phyloP scores from a whole-genome alignment of 2,329 filamentous ascomycete species.

The Aspergillus awamori region DNA sequence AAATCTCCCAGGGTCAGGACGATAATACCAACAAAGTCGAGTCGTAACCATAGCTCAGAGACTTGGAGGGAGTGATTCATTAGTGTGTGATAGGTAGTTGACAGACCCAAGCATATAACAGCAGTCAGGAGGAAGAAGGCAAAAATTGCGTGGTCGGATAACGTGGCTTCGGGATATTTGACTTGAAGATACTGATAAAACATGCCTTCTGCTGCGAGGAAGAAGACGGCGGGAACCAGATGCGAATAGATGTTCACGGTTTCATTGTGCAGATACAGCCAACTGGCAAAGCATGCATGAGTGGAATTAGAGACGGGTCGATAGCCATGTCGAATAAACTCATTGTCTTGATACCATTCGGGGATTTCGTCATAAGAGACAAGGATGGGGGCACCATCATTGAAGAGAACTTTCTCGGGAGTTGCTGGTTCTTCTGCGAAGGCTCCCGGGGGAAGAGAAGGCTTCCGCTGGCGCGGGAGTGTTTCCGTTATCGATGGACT shows the following conservation, averaged over 20 bases:
- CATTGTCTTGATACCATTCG: conserved; percentile 22
- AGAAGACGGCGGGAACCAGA: conserved; percentile 27
- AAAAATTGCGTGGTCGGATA: conserved; percentile 24
- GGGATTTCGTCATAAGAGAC: conserved; percentile 13
- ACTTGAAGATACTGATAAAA: conserved; percentile 18
- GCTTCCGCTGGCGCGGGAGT: background rate
- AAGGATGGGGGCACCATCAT: background rate
- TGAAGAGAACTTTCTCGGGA: background rate
- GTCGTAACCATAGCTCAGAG: conserved; percentile 27
- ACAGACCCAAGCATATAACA: conserved; percentile 2
- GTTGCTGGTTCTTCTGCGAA: background rate
- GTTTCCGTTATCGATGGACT: background rate
- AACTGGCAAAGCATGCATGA: conserved; percentile 22
- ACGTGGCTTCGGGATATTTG: conserved; percentile 16
- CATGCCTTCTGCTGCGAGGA: conserved; percentile 21
- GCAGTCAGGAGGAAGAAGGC: conserved; percentile 21
- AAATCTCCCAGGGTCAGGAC: conserved; percentile 22
- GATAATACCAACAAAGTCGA: conserved; percentile 25
- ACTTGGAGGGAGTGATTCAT: conserved; percentile 32
- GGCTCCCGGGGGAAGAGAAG: background rate
- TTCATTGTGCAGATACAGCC: conserved; percentile 25
- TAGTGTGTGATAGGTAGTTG: conserved; percentile 28
- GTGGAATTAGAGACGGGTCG: conserved; percentile 28
- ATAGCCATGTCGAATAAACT: conserved; percentile 32
- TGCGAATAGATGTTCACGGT: conserved; percentile 30